Evolutionary conservation across 2,329 filamentous ascomycete species (phyloP).

Genomic region (Aspergillus persii): DNA sequence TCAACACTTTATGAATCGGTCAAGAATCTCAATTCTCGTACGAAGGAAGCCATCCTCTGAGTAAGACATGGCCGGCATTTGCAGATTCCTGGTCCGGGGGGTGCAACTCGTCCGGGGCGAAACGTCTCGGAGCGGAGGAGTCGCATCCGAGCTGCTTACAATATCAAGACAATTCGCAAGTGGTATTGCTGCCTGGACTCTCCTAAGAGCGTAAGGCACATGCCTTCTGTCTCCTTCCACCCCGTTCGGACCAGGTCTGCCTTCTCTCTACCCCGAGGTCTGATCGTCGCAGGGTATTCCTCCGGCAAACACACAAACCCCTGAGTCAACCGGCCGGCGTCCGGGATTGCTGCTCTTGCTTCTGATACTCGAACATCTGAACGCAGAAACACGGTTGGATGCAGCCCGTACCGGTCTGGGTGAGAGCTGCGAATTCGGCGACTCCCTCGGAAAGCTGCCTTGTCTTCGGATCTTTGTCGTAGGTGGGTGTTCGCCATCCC

Average conservation of each 20-base stretch:
- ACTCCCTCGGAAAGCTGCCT: conserved; percentile 43
- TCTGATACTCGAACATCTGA: conserved; percentile 29
- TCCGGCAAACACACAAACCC: conserved; percentile 47
- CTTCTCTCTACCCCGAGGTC: conserved; percentile 30
- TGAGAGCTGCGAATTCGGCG: conserved; percentile 42
- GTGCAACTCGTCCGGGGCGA: neutral
- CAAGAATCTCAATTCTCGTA: neutral
- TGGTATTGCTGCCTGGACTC: too few species aligned
- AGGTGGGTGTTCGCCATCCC: conserved; percentile 43
- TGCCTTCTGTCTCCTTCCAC: neutral
- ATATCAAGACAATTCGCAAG: neutral
- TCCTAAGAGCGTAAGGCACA: neutral
- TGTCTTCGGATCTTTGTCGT: conserved; percentile 44
- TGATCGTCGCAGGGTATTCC: conserved; percentile 37
- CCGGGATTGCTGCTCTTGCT: conserved; percentile 29
- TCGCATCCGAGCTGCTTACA: neutral
- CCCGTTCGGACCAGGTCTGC: conserved; percentile 17
- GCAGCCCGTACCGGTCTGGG: conserved; percentile 39
- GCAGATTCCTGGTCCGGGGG: neutral
- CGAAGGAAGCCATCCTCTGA: neutral
- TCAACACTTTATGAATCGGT: neutral
- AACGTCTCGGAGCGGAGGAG: neutral
- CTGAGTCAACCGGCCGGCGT: conserved; percentile 41
- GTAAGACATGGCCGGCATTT: neutral
- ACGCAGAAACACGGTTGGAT: conserved; percentile 30